phyloP scores from a whole-genome alignment of 805 yeast genomes.

The Candida maltosa region DNA sequence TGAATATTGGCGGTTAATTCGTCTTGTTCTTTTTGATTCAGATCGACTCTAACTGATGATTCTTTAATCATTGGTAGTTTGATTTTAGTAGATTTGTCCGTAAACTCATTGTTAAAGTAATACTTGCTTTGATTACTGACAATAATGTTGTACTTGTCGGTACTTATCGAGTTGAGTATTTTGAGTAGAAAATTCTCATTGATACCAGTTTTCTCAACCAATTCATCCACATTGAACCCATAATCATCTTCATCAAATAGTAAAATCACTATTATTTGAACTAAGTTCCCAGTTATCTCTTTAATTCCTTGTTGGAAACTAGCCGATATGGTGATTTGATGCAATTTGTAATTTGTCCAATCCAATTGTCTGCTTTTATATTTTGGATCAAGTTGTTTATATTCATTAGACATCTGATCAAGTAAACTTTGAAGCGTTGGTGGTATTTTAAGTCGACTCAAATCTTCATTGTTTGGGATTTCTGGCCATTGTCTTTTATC shows the following conservation, averaged over 20 bases:
- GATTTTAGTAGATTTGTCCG: conserved; percentile 24
- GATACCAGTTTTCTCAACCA: conserved; percentile 29
- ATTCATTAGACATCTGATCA: conserved; percentile 17
- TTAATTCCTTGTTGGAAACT: conserved; percentile 27
- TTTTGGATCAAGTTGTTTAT: conserved; percentile 17
- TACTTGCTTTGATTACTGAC: conserved; percentile 10
- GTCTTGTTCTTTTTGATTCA: conserved; percentile 1
- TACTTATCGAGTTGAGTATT: conserved; percentile 24
- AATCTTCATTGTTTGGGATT: conserved; percentile 21
- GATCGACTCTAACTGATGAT: too few relatives aligned
- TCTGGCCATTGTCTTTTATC: conserved; percentile 41
- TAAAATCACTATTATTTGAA: conserved; percentile 40
- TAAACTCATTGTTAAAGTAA: conserved; percentile 21
- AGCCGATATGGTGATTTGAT: conserved; percentile 33
- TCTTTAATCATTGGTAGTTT: conserved; percentile 25
- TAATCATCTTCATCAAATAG: conserved; percentile 32
- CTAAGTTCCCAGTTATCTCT: conserved; percentile 36
- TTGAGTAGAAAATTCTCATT: conserved; percentile 24
- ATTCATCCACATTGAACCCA: conserved; percentile 14
- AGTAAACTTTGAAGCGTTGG: conserved; percentile 8
- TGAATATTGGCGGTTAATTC: conserved; percentile 5
- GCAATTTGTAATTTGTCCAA: conserved; percentile 42
- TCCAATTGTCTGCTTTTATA: conserved; percentile 26
- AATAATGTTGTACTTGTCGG: conserved; percentile 27
- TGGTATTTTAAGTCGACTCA: conserved; percentile 22